phyloP scores from a whole-genome alignment of 129 eudicot species.

The Sambucus nigra region DNA sequence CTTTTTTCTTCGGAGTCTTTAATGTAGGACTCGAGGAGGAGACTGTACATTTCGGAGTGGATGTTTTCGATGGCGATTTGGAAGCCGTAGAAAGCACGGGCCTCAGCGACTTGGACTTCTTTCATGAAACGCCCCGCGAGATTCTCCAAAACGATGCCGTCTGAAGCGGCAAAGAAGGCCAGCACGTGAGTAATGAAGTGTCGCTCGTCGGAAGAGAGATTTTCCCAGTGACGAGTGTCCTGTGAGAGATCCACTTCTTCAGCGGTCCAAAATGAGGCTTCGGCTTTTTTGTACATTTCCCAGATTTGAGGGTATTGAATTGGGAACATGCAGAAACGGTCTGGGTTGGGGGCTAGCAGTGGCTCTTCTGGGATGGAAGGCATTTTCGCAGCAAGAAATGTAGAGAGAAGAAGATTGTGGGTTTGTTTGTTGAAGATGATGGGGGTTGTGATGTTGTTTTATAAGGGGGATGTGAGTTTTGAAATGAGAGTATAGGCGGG shows the following conservation, averaged over 20 bases:
- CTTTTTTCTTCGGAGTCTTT: constrained; percentile 52
- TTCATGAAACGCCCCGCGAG: constrained; percentile 67
- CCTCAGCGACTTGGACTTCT: constrained; percentile 76
- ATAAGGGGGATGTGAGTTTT: background rate
- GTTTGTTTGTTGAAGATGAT: background rate
- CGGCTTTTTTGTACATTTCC: constrained; percentile 95
- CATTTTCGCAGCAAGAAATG: constrained; percentile 22
- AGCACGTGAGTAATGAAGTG: constrained; percentile 81
- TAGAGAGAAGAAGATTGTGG: background rate
- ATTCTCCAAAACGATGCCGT: constrained; percentile 76
- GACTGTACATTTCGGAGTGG: constrained; percentile 90
- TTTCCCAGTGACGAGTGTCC: constrained; percentile 62
- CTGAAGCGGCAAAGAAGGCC: constrained; percentile 90
- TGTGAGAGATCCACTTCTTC: constrained; percentile 73
- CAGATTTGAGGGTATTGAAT: constrained; percentile 77
- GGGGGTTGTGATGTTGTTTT: constrained; percentile 1
- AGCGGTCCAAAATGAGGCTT: constrained; percentile 90
- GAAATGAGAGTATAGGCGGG: constrained; percentile 25
- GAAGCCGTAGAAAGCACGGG: constrained; percentile 91
- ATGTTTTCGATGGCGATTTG: constrained; percentile 92
- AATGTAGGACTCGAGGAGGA: constrained; percentile 58
- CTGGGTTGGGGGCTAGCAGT: constrained; percentile 67
- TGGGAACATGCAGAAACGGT: constrained; percentile 92
- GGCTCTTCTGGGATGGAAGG: constrained; percentile 73
- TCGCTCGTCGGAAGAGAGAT: constrained; percentile 41